Percentiles rank a stretch among this genome's conserved stretches.
phyloP scores from a whole-genome alignment of 306 rosid genomes.

The Vigna trinervia region DNA sequence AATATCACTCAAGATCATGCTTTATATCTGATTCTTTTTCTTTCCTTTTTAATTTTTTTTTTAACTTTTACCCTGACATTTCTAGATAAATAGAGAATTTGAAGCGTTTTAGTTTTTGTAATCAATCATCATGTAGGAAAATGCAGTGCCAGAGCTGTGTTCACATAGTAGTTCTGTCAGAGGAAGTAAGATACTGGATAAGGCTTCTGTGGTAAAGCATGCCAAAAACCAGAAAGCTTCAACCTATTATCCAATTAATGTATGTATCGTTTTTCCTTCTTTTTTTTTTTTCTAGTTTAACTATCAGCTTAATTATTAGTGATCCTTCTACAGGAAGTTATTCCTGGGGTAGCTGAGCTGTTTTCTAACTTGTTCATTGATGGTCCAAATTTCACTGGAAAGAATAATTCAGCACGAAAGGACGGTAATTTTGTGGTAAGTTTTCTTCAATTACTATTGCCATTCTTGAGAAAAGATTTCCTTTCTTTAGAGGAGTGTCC shows the following conservation, averaged over 20 bases:
- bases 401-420: conserved; percentile 69
- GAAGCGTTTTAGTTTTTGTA: conserved; percentile 34
- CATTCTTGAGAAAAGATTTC: no score
- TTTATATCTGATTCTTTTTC: background rate
- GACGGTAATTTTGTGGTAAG: conserved; percentile 90
- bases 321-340: conserved; percentile 66
- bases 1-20: background rate
- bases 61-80: background rate
- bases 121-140: conserved; percentile 65
- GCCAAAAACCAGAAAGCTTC: conserved; percentile 61
- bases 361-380: conserved; percentile 70
- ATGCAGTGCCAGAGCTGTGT: conserved; percentile 82
- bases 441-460: conserved; percentile 44
- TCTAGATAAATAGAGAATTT: conserved; percentile 27
- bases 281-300: conserved; percentile 22
- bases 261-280: conserved; percentile 52
- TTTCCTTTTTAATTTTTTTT: background rate
- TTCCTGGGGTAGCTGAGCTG: conserved; percentile 78
- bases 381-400: conserved; percentile 63
- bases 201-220: conserved; percentile 59
- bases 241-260: conserved; percentile 73
- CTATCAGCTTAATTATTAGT: conserved; percentile 38
- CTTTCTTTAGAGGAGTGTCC: background rate
- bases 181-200: conserved; percentile 55
- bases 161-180: conserved; percentile 92